Base-by-base conservation (phyloP, 768 basidiomycete species). In the Amanita rimosa region DNA sequence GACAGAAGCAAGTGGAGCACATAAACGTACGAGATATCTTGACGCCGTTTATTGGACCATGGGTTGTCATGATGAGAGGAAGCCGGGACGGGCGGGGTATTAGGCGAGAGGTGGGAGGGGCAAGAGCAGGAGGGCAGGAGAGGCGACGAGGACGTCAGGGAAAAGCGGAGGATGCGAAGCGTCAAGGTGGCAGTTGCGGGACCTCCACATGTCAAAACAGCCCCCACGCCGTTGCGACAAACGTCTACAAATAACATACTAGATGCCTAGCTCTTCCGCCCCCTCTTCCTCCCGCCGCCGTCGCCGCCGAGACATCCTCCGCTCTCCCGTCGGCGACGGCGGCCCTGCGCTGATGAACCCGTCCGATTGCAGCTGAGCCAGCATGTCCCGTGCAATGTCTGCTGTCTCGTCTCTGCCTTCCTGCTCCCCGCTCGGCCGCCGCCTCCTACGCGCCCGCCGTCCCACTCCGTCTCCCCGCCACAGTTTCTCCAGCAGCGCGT, bases 31-130 rank as follows among this genome's bases (percentile, higher is more conserved):
- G 76, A 64, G 84, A 86, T 61, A 87, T 76, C 74, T 85, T 88
- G 68, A 88, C 82, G 59, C 86, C 86, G 67, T 88, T 89, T 70
- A 89, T 86, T 64, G 86, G 86, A 59, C 74, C 82, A 68, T 85
- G 81, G 51, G 78, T 81, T 49, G 80, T 70, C 83, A 86, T 86
- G 64, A 67, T 65, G 47, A 46, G 36, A 24, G 49, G 21, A 44
- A 16, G 26, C n/a, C 10, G 19, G 42, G 22, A 31, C 11, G 17
- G 19, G 49, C 35, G 22, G 35, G 49, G 42, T 24, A 27, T 16
- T 16, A 19, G 39, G 22, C 17, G 13, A 19, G 38, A 42, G 24
- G 31, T 17, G 33, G 29, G 29, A 10, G 29, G 33, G 31, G 40
- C 26, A 19, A 26, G 17, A 34, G 33, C 24, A 17, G 47, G 48